Percentiles rank a stretch among this genome's conserved stretches.
These are phyloP conservation scores for Gossypium herbaceum DNA, from an alignment of 345 rosid genomes.

Conservation along the genomic window DNA sequence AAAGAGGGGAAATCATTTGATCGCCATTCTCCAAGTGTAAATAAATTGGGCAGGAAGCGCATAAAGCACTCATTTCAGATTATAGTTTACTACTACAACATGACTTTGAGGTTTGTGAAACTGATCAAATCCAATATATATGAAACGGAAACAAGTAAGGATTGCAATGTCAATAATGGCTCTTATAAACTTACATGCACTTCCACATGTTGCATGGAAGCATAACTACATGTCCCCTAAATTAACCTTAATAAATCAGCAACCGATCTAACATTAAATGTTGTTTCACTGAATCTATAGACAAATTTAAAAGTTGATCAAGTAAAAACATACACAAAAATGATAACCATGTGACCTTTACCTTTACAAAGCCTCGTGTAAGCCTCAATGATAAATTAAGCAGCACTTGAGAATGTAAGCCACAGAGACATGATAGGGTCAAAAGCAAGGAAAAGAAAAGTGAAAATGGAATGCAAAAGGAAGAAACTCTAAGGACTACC, in stretches of 20 bases:
- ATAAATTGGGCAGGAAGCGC: too few relatives aligned
- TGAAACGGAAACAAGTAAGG: too few relatives aligned
- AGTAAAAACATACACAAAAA: neutral
- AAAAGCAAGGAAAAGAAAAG: neutral
- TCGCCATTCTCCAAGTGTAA: too few relatives aligned
- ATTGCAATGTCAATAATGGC: too few relatives aligned
- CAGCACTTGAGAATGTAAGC: neutral
- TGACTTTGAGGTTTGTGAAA: too few relatives aligned
- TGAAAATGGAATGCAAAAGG: neutral
- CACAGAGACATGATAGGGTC: neutral
- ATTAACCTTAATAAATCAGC: neutral
- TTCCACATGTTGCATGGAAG: neutral
- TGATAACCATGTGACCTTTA: neutral
- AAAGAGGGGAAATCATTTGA: too few relatives aligned
- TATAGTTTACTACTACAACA: too few relatives aligned
- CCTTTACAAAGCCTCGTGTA: neutral
- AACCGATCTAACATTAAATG: neutral
- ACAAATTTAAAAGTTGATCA: neutral
- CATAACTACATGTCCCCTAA: neutral
- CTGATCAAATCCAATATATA: too few relatives aligned
- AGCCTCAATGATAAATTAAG: neutral
- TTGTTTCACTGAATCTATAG: neutral
- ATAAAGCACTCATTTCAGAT: too few relatives aligned
- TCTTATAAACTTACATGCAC: neutral
- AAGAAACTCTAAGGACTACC: conserved; percentile 28